Conservation (phyloP, 352 stramenopile genomes). For the Phytophthora citrophthora region DNA sequence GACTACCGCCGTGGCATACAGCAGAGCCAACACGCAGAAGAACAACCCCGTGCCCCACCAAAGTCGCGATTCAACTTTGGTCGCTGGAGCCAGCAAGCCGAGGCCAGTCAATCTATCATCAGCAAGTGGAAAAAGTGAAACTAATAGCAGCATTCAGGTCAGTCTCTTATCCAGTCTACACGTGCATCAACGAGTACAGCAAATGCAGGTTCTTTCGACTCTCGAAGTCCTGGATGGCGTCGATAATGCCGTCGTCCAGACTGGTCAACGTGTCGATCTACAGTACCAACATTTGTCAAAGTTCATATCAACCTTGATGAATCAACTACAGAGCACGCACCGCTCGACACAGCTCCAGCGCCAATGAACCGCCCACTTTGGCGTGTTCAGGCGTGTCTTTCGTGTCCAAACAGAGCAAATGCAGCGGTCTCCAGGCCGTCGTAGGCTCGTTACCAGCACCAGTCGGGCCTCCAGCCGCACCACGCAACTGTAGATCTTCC, state of each 20-base stretch:
- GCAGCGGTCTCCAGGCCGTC: slow-evolving; percentile 65
- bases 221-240: slow-evolving; percentile 67
- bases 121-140: slow-evolving; percentile 49
- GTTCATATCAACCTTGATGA: neutral
- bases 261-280: slow-evolving; percentile 63
- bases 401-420: slow-evolving; percentile 89
- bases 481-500: slow-evolving; percentile 75
- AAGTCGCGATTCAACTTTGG: slow-evolving; percentile 36
- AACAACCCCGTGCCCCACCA: slow-evolving; percentile 6
- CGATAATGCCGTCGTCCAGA: slow-evolving; percentile 56
- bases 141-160: neutral
- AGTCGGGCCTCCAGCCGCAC: slow-evolving; percentile 31
- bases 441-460: slow-evolving; percentile 42
- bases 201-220: slow-evolving; percentile 63
- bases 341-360: slow-evolving; percentile 77
- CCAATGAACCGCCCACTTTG: slow-evolving; percentile 81
- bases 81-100: slow-evolving; percentile 42
- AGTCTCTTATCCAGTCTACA: slow-evolving; percentile 31
- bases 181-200: slow-evolving; percentile 69
- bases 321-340: slow-evolving; percentile 26
- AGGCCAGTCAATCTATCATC: slow-evolving; percentile 39
- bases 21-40: slow-evolving; percentile 17
- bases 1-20: slow-evolving; percentile 25
- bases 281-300: slow-evolving; percentile 6
- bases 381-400: slow-evolving; percentile 89